Conservation (phyloP, 345 rosid species). For the Noccaea caerulescens region DNA sequence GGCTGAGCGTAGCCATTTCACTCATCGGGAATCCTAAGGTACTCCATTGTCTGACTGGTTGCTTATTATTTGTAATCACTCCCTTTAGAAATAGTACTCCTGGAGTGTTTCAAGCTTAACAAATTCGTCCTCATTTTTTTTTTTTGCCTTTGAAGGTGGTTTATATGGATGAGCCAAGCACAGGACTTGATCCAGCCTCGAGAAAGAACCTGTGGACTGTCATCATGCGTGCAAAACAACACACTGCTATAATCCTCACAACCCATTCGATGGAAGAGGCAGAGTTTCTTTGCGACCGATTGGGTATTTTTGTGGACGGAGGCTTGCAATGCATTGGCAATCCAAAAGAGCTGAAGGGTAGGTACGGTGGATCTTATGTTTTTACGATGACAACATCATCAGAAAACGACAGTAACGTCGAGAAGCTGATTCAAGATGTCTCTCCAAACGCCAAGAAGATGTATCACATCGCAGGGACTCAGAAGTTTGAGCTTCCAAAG, state of each 20-base stretch:
- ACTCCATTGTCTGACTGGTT: background rate
- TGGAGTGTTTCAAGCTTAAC: too few species aligned
- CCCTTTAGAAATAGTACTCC: constrained; percentile 6
- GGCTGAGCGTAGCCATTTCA: constrained; percentile 93
- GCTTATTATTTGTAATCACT: constrained; percentile 45
- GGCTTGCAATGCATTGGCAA: constrained; percentile 90
- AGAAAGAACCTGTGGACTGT: constrained; percentile 84
- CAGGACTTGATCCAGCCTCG: constrained; percentile 95
- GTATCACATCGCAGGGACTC: constrained; percentile 84
- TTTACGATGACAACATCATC: constrained; percentile 76
- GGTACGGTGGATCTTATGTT: constrained; percentile 85
- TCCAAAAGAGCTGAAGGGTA: constrained; percentile 78
- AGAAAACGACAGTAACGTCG: constrained; percentile 64
- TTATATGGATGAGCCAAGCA: constrained; percentile 98
- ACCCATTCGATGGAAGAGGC: constrained; percentile 99
- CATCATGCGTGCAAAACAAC: constrained; percentile 74
- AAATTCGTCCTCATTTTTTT: too few species aligned
- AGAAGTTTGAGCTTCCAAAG: constrained; percentile 90
- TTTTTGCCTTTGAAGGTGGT: constrained; percentile 35
- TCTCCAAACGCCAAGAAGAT: constrained; percentile 70
- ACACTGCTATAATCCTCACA: constrained; percentile 81
- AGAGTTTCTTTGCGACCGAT: constrained; percentile 81
- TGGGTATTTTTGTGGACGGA: constrained; percentile 85
- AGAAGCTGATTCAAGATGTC: constrained; percentile 55
- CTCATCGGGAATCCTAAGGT: constrained; percentile 91